phyloP scores from a whole-genome alignment of 768 basidiomycete species.

The Lactifluus pinguis region DNA sequence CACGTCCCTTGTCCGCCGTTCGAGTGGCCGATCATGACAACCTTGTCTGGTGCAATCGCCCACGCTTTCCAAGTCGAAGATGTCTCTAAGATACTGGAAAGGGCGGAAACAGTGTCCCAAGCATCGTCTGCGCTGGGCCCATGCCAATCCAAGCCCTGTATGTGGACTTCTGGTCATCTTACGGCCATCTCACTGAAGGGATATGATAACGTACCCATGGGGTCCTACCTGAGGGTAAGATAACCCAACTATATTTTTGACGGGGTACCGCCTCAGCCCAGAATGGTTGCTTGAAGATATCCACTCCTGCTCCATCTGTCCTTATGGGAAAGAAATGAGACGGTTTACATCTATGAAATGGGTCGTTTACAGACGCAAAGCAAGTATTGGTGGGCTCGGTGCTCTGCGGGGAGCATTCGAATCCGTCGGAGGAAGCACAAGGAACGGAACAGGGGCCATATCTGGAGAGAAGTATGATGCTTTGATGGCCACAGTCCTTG shows the following conservation, averaged over 20 bases:
- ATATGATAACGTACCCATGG: slow-evolving; percentile 55
- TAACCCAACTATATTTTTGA: slow-evolving; percentile 58
- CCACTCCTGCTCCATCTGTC: slow-evolving; percentile 81
- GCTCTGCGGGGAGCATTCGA: slow-evolving; percentile 20
- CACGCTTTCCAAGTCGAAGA: slow-evolving; percentile 34
- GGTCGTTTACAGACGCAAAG: slow-evolving; percentile 40
- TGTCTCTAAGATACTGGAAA: slow-evolving; percentile 37
- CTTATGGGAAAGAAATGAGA: slow-evolving; percentile 4
- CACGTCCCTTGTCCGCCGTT: slow-evolving; percentile 90
- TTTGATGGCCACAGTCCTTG: slow-evolving; percentile 27
- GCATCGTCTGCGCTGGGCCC: slow-evolving; percentile 70
- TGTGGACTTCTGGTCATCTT: neutral
- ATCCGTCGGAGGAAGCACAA: slow-evolving; percentile 47
- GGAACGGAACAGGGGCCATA: slow-evolving; percentile 48
- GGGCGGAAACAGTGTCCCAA: slow-evolving; percentile 51
- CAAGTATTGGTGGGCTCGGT: slow-evolving; percentile 45
- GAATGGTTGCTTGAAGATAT: slow-evolving; percentile 44
- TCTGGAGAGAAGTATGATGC: slow-evolving; percentile 51
- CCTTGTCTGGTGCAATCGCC: slow-evolving; percentile 31
- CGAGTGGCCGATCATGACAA: slow-evolving; percentile 80
- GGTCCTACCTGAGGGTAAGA: slow-evolving; percentile 76
- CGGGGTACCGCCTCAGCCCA: slow-evolving; percentile 58
- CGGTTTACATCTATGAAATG: neutral
- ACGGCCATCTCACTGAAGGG: neutral
- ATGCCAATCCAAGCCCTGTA: slow-evolving; percentile 87